Evolutionary conservation across 2,329 filamentous ascomycete genomes (phyloP), one percentile per base, ranked within the genome.

Genomic region (Phaeomoniella chlamydospora): DNA sequence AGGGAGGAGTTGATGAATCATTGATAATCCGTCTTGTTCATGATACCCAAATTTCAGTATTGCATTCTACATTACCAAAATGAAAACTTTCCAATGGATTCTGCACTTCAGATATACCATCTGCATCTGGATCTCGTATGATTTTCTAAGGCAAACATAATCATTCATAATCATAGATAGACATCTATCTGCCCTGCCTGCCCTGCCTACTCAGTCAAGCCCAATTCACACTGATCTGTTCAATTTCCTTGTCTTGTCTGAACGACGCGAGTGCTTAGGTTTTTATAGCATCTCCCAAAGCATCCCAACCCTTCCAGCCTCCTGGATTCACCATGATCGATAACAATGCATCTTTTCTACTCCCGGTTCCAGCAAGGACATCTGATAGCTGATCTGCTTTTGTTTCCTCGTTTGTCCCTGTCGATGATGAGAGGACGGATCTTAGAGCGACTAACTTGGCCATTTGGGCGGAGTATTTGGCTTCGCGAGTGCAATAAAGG

Each of bases 241-340:
- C n/a, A n/a, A n/a, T n/a, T n/a, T n/a, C n/a, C n/a, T n/a, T n/a
- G n/a, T n/a, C n/a, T n/a, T n/a, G n/a, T n/a, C n/a, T n/a, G n/a
- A n/a, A n/a, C n/a, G n/a, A n/a, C n/a, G n/a, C n/a, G n/a, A n/a
- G n/a, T n/a, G n/a, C n/a, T n/a, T n/a, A n/a, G n/a, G n/a, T n/a
- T n/a, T n/a, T n/a, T n/a, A 18, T 16, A 18, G 11, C 32, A 4
- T 54, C 50, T 9, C 22, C 58, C 46, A 83, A 50, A 2, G 65
- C 68, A 38, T 63, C 60, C 84, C 84, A 90, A 1, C 77, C 77
- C 15, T 61, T 61, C 31, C 45, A 55, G 39, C 61, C 65, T 87
- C 88, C 96, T 4, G 90, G 90, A 26, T 87, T 83, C 45, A 92
- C 56, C 56, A 90, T 70, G 32, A 86, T 70, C 4, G 80, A 79